Evolutionary conservation across 73 alveolate species (phyloP), one percentile per base, ranked within the genome.

Genomic region (Paramecium bursaria): DNA sequence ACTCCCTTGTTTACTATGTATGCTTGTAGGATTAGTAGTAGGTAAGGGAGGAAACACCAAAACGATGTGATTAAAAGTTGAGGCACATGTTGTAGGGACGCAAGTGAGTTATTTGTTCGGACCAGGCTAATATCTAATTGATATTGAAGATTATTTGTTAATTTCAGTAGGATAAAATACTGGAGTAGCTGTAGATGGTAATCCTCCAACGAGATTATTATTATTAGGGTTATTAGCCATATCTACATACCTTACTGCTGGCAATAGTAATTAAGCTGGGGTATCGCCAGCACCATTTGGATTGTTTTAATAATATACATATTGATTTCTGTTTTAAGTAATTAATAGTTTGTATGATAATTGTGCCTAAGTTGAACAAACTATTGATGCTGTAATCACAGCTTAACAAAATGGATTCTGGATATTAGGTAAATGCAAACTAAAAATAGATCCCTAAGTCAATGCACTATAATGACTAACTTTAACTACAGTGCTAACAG

Each of bases 41-140:
- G 54, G 57, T 17, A 67, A 67, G 33, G 33, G 44, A 13, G 82
- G 82, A 42, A 67, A 67, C 21, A 67, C 44, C 33, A 67, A 67
- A 25, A 67, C 44, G 4, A 67, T 0, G 14, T 47, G 50, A 25
- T 67, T 11, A 7, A 14, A 5, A 7, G 61, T 67, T 17, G 26
- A 42, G 0, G 39, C 49, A n/a, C n/a, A n/a, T n/a, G n/a, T n/a
- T n/a, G n/a, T n/a, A n/a, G n/a, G n/a, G n/a, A n/a, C n/a, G n/a
- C n/a, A n/a, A 21, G 82, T n/a, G 7, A 47, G 35, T 7, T 39
- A 26, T 14, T 67, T 67, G 0, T 42, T 67, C 7, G 55, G 35
- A 25, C 82, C 82, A 21, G 82, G 82, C 21, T 67, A 29, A 67
- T 67, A 67, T 19, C 82, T 17, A 7, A 67, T 67, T 23, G 33